Evolutionary conservation across 495 filamentous ascomycete genomes (phyloP).

Genomic region (Melanomma pulvis-pyrius): DNA sequence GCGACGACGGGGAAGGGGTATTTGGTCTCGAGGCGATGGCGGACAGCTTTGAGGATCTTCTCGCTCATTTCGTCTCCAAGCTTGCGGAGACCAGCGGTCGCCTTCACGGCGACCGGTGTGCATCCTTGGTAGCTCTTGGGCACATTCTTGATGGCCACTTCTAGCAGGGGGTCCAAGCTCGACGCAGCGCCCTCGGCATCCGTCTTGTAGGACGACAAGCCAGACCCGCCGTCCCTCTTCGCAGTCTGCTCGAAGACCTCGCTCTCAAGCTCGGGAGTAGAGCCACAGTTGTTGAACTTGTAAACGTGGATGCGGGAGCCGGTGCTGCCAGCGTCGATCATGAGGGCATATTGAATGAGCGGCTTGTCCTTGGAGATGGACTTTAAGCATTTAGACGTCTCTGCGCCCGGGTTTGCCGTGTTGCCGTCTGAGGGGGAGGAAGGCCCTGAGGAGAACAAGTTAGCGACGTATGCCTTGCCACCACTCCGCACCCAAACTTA

Average conservation of each 20-base stretch:
- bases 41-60: slow-evolving; percentile 83
- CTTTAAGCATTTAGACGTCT: slow-evolving; percentile 74
- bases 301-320: slow-evolving; percentile 98
- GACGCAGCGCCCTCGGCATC: slow-evolving; percentile 85
- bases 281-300: slow-evolving; percentile 97
- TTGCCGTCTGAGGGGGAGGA: slow-evolving; percentile 23
- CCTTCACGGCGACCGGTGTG: slow-evolving; percentile 92
- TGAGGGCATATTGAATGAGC: slow-evolving; percentile 92
- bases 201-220: slow-evolving; percentile 80
- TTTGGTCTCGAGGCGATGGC: slow-evolving; percentile 76
- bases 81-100: slow-evolving; percentile 87
- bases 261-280: slow-evolving; percentile 89
- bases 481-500: not conserved
- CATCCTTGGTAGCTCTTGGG: slow-evolving; percentile 86
- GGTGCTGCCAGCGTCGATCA: slow-evolving; percentile 98
- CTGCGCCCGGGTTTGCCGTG: slow-evolving; percentile 56
- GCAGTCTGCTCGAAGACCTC: slow-evolving; percentile 90
- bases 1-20: slow-evolving; percentile 95
- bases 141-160: slow-evolving; percentile 77
- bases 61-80: slow-evolving; percentile 79
- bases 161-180: slow-evolving; percentile 85
- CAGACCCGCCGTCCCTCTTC: slow-evolving; percentile 74
- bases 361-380: slow-evolving; percentile 84
- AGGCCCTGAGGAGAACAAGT: not conserved
- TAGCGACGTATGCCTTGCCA: not conserved